Conservation (phyloP, 352 stramenopile genomes). For the Pythium apleroticum region DNA sequence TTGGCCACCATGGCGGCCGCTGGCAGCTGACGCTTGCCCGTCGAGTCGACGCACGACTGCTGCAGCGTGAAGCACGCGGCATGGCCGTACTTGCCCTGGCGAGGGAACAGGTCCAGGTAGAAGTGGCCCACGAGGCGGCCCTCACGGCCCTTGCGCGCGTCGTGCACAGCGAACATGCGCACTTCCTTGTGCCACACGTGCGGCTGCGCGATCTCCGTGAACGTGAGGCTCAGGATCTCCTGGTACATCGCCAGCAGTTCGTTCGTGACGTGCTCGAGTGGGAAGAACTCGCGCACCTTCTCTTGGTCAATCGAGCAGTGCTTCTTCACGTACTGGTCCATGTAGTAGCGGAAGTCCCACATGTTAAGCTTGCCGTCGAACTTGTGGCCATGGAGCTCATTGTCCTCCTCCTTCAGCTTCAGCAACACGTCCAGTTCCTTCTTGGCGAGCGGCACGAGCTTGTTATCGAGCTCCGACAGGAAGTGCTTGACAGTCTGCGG, state of each 20-base stretch:
- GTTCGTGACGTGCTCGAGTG: conserved; percentile 80
- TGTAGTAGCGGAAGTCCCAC: conserved; percentile 91
- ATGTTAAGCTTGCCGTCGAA: conserved; percentile 90
- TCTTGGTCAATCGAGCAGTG: conserved; percentile 87
- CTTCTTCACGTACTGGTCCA: conserved; percentile 85
- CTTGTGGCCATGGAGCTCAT: conserved; percentile 46
- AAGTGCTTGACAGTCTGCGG: conserved; percentile 68
- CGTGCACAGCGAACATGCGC: conserved; percentile 83
- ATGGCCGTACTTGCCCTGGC: conserved; percentile 86
- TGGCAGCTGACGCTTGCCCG: conserved; percentile 48
- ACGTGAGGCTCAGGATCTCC: conserved; percentile 84
- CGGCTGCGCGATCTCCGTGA: conserved; percentile 73
- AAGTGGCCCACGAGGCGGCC: conserved; percentile 80
- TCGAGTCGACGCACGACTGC: conserved; percentile 72
- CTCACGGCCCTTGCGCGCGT: conserved; percentile 52
- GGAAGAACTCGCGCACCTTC: conserved; percentile 88
- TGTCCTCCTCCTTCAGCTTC: conserved; percentile 72
- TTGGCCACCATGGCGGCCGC: conserved; percentile 91
- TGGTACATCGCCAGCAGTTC: conserved; percentile 89
- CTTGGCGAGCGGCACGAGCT: conserved; percentile 75
- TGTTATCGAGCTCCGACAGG: conserved; percentile 70
- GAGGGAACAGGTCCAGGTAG: conserved; percentile 88
- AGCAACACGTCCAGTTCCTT: conserved; percentile 70
- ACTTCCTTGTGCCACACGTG: conserved; percentile 90
- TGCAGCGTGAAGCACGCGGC: conserved; percentile 89